A percentile compares a stretch with the other conserved stretches of the same genome.
phyloP scores from a whole-genome alignment of 768 basidiomycete genomes.

The Xanthoconium stramineum region DNA sequence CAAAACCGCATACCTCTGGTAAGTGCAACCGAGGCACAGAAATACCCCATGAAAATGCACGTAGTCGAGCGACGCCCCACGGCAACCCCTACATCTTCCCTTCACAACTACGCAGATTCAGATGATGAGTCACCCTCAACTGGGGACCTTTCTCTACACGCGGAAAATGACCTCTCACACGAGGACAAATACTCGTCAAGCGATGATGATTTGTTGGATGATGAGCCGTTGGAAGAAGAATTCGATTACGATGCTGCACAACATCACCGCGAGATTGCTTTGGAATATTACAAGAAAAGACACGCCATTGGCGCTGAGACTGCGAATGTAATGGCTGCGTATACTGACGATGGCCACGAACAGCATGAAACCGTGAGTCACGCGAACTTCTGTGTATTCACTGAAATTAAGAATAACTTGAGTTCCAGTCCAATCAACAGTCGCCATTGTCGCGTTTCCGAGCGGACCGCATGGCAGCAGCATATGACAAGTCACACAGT shows the following conservation, averaged over 20 bases:
- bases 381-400: neutral
- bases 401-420: neutral
- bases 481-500: conserved; percentile 43
- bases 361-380: conserved; percentile 43
- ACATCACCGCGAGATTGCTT: conserved; percentile 71
- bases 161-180: conserved; percentile 25
- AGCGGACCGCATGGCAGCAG: conserved; percentile 48
- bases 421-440: conserved; percentile 40
- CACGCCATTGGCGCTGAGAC: conserved; percentile 52
- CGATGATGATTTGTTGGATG: conserved; percentile 31
- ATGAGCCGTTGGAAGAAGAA: conserved; percentile 46
- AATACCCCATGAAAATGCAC: conserved; percentile 59
- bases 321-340: conserved; percentile 47
- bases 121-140: conserved; percentile 63
- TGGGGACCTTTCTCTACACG: conserved; percentile 31
- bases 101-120: conserved; percentile 43
- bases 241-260: conserved; percentile 59
- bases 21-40: conserved; percentile 29
- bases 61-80: conserved; percentile 64
- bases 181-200: conserved; percentile 17
- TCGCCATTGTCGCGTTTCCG: conserved; percentile 64
- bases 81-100: conserved; percentile 15
- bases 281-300: conserved; percentile 68
- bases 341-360: conserved; percentile 42
- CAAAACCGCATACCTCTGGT: conserved; percentile 35